These are phyloP conservation scores for Ziziphus jujuba DNA, from an alignment of 306 rosid species.

Conservation along the genomic window DNA sequence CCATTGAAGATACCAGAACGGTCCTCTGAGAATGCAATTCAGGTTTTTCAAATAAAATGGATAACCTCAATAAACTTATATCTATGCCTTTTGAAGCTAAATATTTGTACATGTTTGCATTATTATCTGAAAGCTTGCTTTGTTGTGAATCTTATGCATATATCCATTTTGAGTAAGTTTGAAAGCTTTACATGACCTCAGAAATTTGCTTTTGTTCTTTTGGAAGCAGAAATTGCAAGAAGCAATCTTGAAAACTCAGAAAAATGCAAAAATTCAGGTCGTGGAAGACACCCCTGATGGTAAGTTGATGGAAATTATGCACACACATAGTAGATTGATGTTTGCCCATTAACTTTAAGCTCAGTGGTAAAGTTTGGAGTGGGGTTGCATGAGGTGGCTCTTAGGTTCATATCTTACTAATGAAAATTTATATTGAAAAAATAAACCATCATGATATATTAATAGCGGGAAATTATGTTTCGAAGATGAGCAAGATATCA, in stretches of 20 bases:
- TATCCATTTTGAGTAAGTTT: not conserved
- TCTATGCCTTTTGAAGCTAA: not conserved
- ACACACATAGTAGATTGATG: not conserved
- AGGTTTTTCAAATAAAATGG: slow-evolving; percentile 41
- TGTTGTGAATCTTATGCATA: not conserved
- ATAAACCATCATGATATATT: no score
- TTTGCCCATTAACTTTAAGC: not conserved
- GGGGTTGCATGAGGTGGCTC: not conserved
- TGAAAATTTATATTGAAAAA: no score
- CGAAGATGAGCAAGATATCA: no score
- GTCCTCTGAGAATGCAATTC: slow-evolving; percentile 52
- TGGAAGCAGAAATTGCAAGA: slow-evolving; percentile 61
- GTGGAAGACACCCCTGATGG: slow-evolving; percentile 71
- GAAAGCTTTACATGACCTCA: slow-evolving; percentile 12
- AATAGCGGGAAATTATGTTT: no score
- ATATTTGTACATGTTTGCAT: not conserved
- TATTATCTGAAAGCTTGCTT: slow-evolving; percentile 2
- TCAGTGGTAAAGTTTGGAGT: not conserved
- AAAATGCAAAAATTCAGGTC: slow-evolving; percentile 62
- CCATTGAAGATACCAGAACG: slow-evolving; percentile 72
- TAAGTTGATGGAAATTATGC: slow-evolving; percentile 24
- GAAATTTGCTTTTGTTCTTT: not conserved
- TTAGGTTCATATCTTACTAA: no score
- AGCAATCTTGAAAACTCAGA: slow-evolving; percentile 83
- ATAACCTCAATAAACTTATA: not conserved